Conservation (phyloP, 169 alveolate species). For the Ichthyophthirius multifiliis region DNA sequence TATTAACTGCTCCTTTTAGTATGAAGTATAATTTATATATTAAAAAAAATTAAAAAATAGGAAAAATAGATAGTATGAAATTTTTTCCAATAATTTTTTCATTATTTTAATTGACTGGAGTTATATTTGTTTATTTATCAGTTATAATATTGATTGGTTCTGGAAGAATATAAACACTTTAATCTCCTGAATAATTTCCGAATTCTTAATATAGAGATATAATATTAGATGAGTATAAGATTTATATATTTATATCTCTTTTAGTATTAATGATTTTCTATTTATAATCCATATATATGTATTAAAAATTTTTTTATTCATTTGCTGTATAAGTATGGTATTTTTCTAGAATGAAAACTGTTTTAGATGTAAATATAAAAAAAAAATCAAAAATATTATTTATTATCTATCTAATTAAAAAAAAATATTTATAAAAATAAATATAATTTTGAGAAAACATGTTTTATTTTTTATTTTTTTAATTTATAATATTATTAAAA, state of each 20-base stretch:
- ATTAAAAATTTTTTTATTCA: neutral
- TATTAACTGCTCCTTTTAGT: neutral
- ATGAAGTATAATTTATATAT: neutral
- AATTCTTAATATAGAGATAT: neutral
- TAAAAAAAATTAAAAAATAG: neutral
- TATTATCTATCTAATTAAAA: too few species aligned
- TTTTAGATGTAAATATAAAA: neutral
- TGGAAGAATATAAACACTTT: neutral
- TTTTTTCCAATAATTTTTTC: neutral
- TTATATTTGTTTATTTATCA: neutral
- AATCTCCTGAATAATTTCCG: neutral
- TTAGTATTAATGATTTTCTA: neutral
- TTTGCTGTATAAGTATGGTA: conserved; percentile 3
- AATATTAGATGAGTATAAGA: neutral
- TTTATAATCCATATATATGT: neutral
- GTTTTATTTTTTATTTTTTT: too few species aligned
- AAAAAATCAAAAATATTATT: too few species aligned
- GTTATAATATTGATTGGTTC: neutral
- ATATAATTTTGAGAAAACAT: too few species aligned
- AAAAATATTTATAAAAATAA: too few species aligned
- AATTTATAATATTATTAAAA: neutral
- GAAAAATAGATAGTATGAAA: neutral
- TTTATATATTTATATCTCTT: neutral
- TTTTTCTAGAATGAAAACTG: neutral
- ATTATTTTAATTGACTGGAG: neutral